Conservation (phyloP, 306 rosid genomes). For the Trifolium pratense region DNA sequence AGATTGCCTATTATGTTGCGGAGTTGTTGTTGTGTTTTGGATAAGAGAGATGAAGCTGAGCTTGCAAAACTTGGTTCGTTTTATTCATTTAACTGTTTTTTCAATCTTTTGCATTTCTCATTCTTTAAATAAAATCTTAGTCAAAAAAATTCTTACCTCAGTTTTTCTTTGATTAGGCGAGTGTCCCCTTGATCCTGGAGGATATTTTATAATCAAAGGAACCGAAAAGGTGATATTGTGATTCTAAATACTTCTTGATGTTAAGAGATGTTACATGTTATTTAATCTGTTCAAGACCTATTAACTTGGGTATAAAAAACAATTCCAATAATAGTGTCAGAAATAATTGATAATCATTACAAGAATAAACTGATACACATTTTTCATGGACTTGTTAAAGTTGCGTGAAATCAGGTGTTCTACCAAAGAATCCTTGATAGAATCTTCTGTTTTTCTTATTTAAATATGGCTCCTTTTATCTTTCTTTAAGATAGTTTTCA, state of each 20-base stretch:
- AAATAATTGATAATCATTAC: conserved; percentile 14
- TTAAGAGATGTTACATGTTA: neutral
- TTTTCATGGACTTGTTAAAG: conserved; percentile 25
- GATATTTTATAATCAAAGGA: conserved; percentile 92
- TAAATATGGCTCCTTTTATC: neutral
- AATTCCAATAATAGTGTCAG: conserved; percentile 31
- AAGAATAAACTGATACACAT: conserved; percentile 27
- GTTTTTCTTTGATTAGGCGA: conserved; percentile 64
- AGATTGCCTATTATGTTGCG: conserved; percentile 89
- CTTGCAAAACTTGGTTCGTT: conserved; percentile 81
- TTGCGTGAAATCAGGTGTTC: conserved; percentile 19
- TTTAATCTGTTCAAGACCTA: conserved; percentile 10
- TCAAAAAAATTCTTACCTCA: too few relatives aligned
- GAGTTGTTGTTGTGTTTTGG: conserved; percentile 72
- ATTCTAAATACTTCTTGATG: conserved; percentile 33
- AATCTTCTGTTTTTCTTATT: conserved; percentile 23
- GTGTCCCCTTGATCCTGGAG: conserved; percentile 98
- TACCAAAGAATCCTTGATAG: neutral
- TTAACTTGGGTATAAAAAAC: neutral
- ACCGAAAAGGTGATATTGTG: conserved; percentile 82
- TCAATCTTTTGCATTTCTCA: neutral
- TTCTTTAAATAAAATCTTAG: conserved; percentile 5
- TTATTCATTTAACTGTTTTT: neutral
- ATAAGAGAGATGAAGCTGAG: conserved; percentile 77
- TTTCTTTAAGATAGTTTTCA: conserved; percentile 1